Conservation (phyloP, 1,284 basidiomycete species). For the Puccinia coronata region DNA sequence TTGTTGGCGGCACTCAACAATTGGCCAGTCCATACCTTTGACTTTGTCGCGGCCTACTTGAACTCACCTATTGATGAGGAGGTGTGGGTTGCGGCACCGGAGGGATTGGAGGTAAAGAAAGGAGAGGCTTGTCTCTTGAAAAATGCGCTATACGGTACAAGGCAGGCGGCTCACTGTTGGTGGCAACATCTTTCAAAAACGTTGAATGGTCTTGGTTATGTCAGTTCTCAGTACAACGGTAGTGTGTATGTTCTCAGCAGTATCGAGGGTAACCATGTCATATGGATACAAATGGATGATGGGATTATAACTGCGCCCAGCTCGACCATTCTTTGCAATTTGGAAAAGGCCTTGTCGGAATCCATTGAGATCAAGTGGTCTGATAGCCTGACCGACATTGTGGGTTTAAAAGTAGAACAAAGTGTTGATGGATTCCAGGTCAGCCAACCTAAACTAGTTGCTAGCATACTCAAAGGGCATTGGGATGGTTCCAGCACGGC, state of each 20-base stretch:
- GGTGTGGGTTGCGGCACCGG: neutral
- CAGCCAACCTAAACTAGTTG: neutral
- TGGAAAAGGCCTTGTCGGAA: neutral
- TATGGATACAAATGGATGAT: slow-evolving; percentile 22
- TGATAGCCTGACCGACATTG: neutral
- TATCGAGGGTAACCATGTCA: neutral
- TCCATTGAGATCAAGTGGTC: neutral
- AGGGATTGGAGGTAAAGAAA: neutral
- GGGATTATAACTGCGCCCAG: neutral
- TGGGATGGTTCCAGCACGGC: neutral
- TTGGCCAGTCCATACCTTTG: neutral
- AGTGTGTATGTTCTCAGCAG: neutral
- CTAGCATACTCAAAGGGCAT: neutral
- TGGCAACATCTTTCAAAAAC: slow-evolving; percentile 1
- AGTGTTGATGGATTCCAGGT: neutral
- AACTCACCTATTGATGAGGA: no score
- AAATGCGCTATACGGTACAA: neutral
- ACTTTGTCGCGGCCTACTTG: neutral
- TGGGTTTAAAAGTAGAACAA: neutral
- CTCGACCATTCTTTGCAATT: neutral
- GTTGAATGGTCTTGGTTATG: neutral
- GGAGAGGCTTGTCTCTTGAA: neutral
- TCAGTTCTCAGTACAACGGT: neutral
- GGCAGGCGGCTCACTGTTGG: neutral
- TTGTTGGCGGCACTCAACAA: neutral